Evolutionary conservation across 2,329 filamentous ascomycete species (phyloP).

Genomic region (Fusarium haematococcum): DNA sequence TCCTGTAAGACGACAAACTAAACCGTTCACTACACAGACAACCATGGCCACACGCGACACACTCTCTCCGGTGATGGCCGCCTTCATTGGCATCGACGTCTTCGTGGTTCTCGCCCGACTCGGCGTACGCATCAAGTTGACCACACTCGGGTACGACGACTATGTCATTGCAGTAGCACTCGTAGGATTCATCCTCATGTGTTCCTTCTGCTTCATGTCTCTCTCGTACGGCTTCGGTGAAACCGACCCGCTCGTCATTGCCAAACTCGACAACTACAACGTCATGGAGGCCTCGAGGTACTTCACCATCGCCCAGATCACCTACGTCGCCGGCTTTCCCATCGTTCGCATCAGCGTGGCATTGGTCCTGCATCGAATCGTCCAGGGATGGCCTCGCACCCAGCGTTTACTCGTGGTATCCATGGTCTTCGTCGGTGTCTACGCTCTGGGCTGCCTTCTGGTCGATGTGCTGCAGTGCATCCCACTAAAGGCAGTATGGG

Average conservation of each 20-base stretch:
- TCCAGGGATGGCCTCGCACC: background rate
- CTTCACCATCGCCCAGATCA: slow-evolving; percentile 1
- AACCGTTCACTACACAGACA: background rate
- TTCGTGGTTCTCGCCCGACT: slow-evolving; percentile 12
- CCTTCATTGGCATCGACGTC: slow-evolving; percentile 15
- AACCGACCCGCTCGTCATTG: background rate
- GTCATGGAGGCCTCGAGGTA: background rate
- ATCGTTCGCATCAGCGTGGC: background rate
- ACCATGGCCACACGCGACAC: slow-evolving; percentile 15
- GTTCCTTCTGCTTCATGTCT: background rate
- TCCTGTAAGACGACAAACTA: background rate
- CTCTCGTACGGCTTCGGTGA: background rate
- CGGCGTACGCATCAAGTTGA: slow-evolving; percentile 10
- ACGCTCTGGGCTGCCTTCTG: background rate
- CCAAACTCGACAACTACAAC: background rate
- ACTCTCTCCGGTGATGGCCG: slow-evolving; percentile 10
- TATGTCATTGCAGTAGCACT: background rate
- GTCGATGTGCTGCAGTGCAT: background rate
- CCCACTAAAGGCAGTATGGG: background rate
- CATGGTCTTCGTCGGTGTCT: background rate
- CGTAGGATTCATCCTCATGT: background rate
- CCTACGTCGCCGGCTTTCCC: background rate
- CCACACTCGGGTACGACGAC: background rate
- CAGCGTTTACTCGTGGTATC: background rate
- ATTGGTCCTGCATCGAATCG: background rate